Conservation (phyloP, 768 basidiomycete species). For the Guyanaporus albipodus region DNA sequence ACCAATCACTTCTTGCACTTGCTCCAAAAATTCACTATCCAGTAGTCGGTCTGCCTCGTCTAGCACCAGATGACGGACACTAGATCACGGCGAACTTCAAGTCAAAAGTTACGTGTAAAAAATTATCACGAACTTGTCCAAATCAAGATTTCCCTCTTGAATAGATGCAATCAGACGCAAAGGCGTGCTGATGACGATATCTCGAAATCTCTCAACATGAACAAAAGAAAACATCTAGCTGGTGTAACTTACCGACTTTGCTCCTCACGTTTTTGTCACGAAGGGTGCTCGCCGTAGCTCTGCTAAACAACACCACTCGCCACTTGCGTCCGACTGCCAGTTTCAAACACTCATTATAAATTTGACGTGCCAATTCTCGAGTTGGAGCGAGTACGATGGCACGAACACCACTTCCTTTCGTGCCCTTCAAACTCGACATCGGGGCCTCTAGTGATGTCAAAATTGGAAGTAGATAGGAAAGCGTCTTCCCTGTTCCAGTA, state of each 20-base stretch:
- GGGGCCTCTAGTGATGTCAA: conserved; percentile 59
- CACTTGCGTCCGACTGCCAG: conserved; percentile 78
- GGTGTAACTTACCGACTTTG: conserved; percentile 63
- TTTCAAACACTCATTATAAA: conserved; percentile 85
- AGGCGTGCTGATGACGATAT: conserved; percentile 91
- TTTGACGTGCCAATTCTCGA: conserved; percentile 93
- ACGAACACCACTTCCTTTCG: conserved; percentile 57
- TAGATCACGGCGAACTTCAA: conserved; percentile 28
- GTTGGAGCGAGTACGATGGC: conserved; percentile 88
- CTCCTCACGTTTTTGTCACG: conserved; percentile 66
- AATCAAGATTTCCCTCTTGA: conserved; percentile 58
- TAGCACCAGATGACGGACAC: conserved; percentile 80
- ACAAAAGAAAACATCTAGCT: not conserved
- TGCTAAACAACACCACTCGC: conserved; percentile 79
- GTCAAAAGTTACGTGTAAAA: not conserved
- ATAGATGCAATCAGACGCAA: conserved; percentile 81
- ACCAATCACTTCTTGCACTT: conserved; percentile 82
- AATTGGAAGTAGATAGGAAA: conserved; percentile 85
- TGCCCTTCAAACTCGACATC: conserved; percentile 41
- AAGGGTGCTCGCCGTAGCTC: conserved; percentile 82
- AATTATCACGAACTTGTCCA: conserved; percentile 61
- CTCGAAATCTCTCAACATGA: conserved; percentile 36
- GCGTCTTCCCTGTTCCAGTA: conserved; percentile 96
- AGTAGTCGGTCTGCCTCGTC: conserved; percentile 93
- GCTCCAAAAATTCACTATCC: conserved; percentile 82